phyloP scores from a whole-genome alignment of 2,329 filamentous ascomycete species.

The Cryphonectria parasitica region DNA sequence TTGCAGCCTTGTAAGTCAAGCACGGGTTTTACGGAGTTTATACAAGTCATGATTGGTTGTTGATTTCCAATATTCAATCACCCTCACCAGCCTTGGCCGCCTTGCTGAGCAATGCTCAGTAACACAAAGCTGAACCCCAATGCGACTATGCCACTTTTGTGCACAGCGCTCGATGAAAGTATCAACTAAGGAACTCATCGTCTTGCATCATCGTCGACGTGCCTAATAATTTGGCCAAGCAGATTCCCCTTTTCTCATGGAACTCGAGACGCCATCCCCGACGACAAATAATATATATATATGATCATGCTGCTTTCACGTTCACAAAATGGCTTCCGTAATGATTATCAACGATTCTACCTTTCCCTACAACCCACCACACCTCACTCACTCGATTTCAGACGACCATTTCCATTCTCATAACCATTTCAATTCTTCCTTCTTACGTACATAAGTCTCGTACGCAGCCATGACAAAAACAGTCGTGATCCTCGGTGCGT shows the following conservation, averaged over 20 bases:
- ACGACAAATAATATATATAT: conserved; percentile 1
- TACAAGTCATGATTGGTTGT: neutral
- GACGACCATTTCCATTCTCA: neutral
- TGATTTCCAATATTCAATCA: conserved; percentile 7
- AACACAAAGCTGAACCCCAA: neutral
- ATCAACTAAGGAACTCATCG: neutral
- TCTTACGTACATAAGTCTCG: neutral
- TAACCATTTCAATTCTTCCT: neutral
- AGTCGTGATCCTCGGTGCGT: conserved; percentile 56
- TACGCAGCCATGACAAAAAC: conserved; percentile 33
- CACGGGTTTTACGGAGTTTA: conserved; percentile 4
- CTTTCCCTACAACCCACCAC: neutral
- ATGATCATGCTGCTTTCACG: neutral
- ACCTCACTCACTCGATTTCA: neutral
- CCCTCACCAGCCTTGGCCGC: neutral
- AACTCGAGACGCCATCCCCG: neutral
- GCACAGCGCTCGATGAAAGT: neutral
- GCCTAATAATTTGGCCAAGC: neutral
- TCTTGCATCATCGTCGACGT: neutral
- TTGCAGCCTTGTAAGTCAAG: neutral
- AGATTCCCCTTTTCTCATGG: neutral
- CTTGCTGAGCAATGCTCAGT: conserved; percentile 6
- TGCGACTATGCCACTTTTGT: neutral
- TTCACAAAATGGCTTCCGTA: neutral
- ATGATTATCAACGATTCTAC: neutral